These are phyloP conservation scores for Musa balbisiana DNA, from an alignment of 202 grass and related monocot genomes.

Conservation along the genomic window DNA sequence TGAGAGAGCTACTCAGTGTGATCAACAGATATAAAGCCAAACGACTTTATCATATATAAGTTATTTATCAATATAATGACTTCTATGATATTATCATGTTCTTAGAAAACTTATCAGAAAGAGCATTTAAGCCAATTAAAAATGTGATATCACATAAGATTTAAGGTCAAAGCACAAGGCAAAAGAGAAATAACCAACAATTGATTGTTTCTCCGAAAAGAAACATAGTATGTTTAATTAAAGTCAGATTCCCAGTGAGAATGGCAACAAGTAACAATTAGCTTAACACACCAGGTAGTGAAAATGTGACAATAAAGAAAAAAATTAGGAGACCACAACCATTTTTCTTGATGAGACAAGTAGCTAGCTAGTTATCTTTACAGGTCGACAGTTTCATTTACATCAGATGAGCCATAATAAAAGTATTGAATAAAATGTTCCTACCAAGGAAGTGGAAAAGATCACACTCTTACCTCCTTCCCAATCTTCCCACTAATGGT, in stretches of 20 bases:
- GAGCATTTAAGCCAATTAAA: background rate
- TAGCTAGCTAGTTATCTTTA: background rate
- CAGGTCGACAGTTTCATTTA: background rate
- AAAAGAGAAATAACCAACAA: background rate
- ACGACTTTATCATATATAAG: background rate
- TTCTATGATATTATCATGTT: background rate
- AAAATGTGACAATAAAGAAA: background rate
- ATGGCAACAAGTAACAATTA: background rate
- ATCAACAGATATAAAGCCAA: background rate
- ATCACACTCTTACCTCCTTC: slow-evolving; percentile 57
- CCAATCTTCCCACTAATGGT: slow-evolving; percentile 96
- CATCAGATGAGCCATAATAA: background rate
- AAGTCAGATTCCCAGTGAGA: background rate
- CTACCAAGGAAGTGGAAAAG: background rate
- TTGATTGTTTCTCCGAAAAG: background rate
- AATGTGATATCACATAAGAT: background rate
- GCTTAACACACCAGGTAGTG: background rate
- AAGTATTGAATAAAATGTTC: slow-evolving; percentile 16
- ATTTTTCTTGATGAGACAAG: background rate
- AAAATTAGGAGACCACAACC: background rate
- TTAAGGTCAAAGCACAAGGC: no score
- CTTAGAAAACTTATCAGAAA: background rate
- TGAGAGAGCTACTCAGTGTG: background rate
- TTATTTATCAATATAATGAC: background rate
- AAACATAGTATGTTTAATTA: background rate